Evolutionary conservation across 108 stramenopile species (phyloP).

Genomic region (Thalassiosira profunda): DNA sequence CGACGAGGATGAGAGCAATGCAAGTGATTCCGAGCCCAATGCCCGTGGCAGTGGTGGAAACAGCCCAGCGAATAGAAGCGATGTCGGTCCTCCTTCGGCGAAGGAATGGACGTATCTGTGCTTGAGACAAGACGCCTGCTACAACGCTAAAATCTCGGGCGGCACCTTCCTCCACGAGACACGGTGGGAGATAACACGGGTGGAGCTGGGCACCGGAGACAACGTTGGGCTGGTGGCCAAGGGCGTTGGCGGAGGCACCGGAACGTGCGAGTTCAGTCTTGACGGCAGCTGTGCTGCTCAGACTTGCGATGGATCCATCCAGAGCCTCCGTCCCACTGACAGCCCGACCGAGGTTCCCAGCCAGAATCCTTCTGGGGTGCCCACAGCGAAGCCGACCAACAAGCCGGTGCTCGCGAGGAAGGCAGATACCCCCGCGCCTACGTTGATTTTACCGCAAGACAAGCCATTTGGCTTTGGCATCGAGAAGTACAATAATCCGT

Average conservation of each 20-base stretch:
- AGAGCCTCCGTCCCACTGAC: neutral
- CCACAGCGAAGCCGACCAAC: no score
- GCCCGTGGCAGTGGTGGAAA: neutral
- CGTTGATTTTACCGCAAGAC: no score
- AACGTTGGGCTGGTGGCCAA: conserved; percentile 12
- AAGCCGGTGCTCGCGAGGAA: no score
- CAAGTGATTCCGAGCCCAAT: no score
- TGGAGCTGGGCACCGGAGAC: conserved; percentile 18
- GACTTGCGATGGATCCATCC: conserved; percentile 23
- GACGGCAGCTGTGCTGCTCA: conserved; percentile 8
- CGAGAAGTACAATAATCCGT: no score
- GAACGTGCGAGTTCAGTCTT: conserved; percentile 33
- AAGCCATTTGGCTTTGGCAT: no score
- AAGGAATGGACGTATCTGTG: conserved; percentile 15
- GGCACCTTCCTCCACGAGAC: conserved; percentile 15
- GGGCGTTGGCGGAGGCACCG: conserved; percentile 13
- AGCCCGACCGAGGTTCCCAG: conserved; percentile 1
- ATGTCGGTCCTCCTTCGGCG: neutral
- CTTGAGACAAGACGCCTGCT: conserved; percentile 24
- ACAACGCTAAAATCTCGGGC: conserved; percentile 13
- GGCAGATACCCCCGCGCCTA: no score
- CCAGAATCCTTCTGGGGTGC: no score
- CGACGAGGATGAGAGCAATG: neutral
- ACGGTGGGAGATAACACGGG: conserved; percentile 24
- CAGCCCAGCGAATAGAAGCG: neutral